Percentiles rank a stretch among this genome's conserved stretches.
Conservation (phyloP, 371 early-diverging fungal genomes). For the Mortierella sp. region DNA sequence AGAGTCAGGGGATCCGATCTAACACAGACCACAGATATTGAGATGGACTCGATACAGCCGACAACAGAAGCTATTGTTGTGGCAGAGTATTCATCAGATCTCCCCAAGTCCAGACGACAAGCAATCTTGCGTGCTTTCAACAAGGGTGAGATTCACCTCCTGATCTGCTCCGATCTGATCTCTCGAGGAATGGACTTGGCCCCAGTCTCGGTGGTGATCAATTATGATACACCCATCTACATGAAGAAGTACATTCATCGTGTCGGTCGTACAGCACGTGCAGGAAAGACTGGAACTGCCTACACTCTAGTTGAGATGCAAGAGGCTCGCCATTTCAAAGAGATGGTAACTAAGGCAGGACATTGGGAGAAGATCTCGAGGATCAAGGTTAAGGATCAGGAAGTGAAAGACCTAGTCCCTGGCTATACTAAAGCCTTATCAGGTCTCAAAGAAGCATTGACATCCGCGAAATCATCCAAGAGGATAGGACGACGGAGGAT, state of each 20-base stretch:
- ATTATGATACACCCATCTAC: constrained; percentile 92
- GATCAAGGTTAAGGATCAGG: constrained; percentile 55
- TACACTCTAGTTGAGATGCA: constrained; percentile 88
- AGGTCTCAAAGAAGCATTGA: constrained; percentile 35
- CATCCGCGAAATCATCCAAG: constrained; percentile 8
- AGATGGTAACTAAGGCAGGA: constrained; percentile 77
- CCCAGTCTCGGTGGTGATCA: constrained; percentile 86
- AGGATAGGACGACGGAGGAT: constrained; percentile 5
- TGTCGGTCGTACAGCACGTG: constrained; percentile 98
- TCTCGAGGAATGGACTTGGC: constrained; percentile 97
- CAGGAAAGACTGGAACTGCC: constrained; percentile 90
- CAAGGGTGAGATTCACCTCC: constrained; percentile 72
- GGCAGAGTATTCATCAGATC: constrained; percentile 88
- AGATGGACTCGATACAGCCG: constrained; percentile 4
- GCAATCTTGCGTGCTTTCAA: constrained; percentile 77
- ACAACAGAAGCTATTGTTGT: constrained; percentile 56
- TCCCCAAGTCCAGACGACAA: constrained; percentile 71
- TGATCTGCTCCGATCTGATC: constrained; percentile 94
- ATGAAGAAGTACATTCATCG: constrained; percentile 97
- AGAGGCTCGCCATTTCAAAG: constrained; percentile 83
- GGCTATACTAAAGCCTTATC: constrained; percentile 24
- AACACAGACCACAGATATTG: neutral
- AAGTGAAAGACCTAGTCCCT: constrained; percentile 35
- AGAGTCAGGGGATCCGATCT: too few species aligned
- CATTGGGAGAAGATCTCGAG: constrained; percentile 68